Base-by-base conservation (phyloP, 176 grass and related monocot genomes). In the Oryza brachyantha region DNA sequence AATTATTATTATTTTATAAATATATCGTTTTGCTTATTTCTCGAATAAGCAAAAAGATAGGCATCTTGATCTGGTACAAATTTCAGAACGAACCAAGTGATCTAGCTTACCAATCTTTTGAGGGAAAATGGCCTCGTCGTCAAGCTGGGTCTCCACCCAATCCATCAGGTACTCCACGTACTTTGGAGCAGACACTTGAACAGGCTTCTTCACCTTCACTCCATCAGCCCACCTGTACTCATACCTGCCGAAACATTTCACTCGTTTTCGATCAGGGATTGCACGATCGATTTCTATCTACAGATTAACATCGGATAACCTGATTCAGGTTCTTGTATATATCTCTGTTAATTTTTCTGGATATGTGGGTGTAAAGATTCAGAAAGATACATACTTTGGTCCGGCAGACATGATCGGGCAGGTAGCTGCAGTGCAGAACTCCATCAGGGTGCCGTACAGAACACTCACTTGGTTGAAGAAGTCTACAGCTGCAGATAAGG, bases 401-500 rank as follows among this genome's bases (percentile, higher is more conserved):
- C 96, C 92, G 24, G 96, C 96, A 64, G 96, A 89, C 96, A 98
- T 98, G 39, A 84, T 93, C 13, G 90, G 84, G 83, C 96, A 98
- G 66, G 87, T 94, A 65, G 87, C 71, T 78, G 89, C 70, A 31
- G 96, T 98, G 87, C 96, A 98, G 61, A 94, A 98, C 64, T 98
- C 96, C 81, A 86, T 84, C 28, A 98, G 80, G 48, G 96, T 98
- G 80, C 90, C 90, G 28, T 87, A 94, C 66, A 98, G 81, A 37
- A 98, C 68, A 83, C 87, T 98, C 52, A 93, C 90, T 89, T 98
- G 96, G 64, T 93, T 98, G 88, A 98, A 98, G 78, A 98, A 98
- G 62, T 98, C 96, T 65, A 94, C 92, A 48, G 90, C 96, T 98
- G 90, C 29, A 80, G 82, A 79, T 2, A 59, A n/a, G n/a, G 32